Evolutionary conservation across 2,329 filamentous ascomycete genomes (phyloP).

Genomic region (Penicillium brevicompactum): DNA sequence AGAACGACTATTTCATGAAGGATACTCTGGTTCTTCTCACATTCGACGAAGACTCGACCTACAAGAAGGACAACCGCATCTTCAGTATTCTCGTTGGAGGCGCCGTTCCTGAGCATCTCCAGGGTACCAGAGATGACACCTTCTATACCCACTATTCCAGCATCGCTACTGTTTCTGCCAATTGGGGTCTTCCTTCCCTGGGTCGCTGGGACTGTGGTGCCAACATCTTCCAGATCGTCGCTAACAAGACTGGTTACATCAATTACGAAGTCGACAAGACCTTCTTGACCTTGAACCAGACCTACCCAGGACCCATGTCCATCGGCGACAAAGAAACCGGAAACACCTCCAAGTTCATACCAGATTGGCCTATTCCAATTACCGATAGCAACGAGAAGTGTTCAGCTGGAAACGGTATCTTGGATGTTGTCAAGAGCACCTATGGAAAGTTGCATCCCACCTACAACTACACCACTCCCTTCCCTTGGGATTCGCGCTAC

Average conservation of each 20-base stretch:
- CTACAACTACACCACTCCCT: constrained; percentile 40
- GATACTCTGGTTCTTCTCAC: constrained; percentile 77
- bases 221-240: constrained; percentile 66
- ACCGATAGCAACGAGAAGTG: constrained; percentile 31
- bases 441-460: constrained; percentile 28
- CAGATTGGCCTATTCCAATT: constrained; percentile 34
- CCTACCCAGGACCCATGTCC: constrained; percentile 53
- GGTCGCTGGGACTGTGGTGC: constrained; percentile 73
- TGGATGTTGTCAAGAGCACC: constrained; percentile 34
- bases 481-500: constrained; percentile 17
- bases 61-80: constrained; percentile 67
- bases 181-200: constrained; percentile 70
- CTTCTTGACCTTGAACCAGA: constrained; percentile 55
- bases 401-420: constrained; percentile 39
- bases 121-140: constrained; percentile 67
- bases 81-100: constrained; percentile 75
- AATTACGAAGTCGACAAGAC: constrained; percentile 44
- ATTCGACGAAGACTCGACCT: constrained; percentile 80
- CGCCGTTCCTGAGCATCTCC: constrained; percentile 63
- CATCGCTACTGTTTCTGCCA: constrained; percentile 67
- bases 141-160: constrained; percentile 78
- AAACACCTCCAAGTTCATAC: constrained; percentile 22
- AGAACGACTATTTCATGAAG: constrained; percentile 71
- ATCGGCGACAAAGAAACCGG: constrained; percentile 14
- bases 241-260: constrained; percentile 61